Conservation (phyloP, 305 asterid species). For the Rubia balearica region DNA sequence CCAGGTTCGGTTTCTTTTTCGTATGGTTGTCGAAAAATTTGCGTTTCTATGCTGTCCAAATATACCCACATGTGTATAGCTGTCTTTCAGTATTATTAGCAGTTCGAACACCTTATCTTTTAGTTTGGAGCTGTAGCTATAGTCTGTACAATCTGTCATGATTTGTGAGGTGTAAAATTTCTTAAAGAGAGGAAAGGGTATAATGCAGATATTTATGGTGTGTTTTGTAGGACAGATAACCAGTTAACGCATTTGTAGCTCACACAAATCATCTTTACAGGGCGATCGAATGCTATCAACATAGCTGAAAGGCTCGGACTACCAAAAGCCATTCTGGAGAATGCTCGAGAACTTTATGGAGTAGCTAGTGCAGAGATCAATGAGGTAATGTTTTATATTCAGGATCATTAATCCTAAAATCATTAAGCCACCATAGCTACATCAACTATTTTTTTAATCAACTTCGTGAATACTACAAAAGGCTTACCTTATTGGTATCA, state of each 20-base stretch:
- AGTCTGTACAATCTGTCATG: neutral
- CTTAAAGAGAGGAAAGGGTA: neutral
- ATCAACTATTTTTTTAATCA: neutral
- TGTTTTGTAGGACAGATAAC: neutral
- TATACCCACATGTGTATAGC: neutral
- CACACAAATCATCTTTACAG: conserved; percentile 30
- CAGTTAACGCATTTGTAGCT: neutral
- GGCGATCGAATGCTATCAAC: conserved; percentile 95
- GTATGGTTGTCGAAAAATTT: conserved; percentile 14
- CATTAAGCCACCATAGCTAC: neutral
- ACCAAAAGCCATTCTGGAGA: conserved; percentile 55
- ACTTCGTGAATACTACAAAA: neutral
- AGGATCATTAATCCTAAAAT: conserved; percentile 1
- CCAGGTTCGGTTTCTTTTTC: conserved; percentile 55
- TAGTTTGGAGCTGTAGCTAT: neutral
- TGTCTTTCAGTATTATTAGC: neutral
- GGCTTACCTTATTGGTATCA: neutral
- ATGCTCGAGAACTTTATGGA: conserved; percentile 87
- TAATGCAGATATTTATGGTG: neutral
- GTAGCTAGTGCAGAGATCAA: conserved; percentile 92
- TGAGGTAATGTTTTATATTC: conserved; percentile 41
- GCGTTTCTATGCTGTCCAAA: conserved; percentile 3
- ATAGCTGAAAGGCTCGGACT: conserved; percentile 91
- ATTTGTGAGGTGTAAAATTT: neutral
- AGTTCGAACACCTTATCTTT: neutral